Conservation (phyloP, 345 rosid genomes). For the Gossypium rotundifolium region DNA sequence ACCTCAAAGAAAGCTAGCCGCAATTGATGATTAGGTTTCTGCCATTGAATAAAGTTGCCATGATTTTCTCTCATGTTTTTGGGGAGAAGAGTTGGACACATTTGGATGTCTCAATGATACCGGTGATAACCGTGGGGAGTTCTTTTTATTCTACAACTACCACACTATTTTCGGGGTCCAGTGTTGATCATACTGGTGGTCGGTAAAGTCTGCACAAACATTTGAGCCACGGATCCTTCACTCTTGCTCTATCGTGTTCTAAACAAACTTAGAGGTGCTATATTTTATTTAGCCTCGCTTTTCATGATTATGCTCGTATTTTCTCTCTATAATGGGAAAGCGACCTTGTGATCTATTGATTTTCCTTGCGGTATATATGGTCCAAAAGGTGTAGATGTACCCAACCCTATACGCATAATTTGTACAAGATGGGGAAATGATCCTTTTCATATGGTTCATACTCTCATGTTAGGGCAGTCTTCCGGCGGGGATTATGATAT, state of each 20-base stretch:
- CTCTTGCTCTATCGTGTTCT: slow-evolving; percentile 57
- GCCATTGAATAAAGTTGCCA: slow-evolving; percentile 95
- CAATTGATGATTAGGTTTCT: slow-evolving; percentile 88
- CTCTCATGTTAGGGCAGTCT: slow-evolving; percentile 85
- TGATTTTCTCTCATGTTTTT: slow-evolving; percentile 80
- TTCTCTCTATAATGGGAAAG: background rate
- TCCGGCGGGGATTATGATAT: slow-evolving; percentile 81
- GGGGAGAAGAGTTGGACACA: slow-evolving; percentile 92
- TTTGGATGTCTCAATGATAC: slow-evolving; percentile 74
- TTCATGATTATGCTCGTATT: background rate
- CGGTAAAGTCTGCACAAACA: slow-evolving; percentile 82
- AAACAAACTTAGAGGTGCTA: slow-evolving; percentile 64
- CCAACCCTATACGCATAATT: slow-evolving; percentile 77
- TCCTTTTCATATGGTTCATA: slow-evolving; percentile 74
- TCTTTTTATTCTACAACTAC: slow-evolving; percentile 86
- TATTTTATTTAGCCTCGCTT: background rate
- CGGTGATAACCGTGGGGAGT: slow-evolving; percentile 73
- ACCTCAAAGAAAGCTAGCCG: slow-evolving; percentile 72
- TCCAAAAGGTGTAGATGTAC: slow-evolving; percentile 78
- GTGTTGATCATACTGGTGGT: slow-evolving; percentile 83
- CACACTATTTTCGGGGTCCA: slow-evolving; percentile 96
- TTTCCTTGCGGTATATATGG: slow-evolving; percentile 61
- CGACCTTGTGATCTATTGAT: slow-evolving; percentile 3
- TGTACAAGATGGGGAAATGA: slow-evolving; percentile 97
- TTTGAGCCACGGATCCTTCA: slow-evolving; percentile 71